Conservation (phyloP, 352 stramenopile species). For the Pythium brassicae region DNA sequence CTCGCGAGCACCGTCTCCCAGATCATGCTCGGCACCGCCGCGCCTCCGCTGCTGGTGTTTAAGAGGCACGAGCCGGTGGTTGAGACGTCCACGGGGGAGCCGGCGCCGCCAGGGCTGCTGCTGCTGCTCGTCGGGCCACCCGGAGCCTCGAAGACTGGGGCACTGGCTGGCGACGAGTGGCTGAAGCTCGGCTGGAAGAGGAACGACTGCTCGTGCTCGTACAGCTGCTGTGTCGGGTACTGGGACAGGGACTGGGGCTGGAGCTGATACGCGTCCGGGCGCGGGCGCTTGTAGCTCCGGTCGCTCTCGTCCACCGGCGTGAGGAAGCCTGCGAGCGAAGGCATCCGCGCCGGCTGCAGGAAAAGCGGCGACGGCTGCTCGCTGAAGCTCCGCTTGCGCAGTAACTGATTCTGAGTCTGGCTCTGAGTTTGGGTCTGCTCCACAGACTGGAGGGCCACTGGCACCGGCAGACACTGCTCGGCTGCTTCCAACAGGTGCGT, state of each 20-base stretch:
- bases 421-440: no score
- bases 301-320: conserved; percentile 18
- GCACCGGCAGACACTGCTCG: conserved; percentile 30
- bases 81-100: not conserved
- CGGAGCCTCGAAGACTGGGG: not conserved
- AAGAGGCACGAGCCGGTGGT: no score
- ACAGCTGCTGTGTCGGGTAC: conserved; percentile 1
- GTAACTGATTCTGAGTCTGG: conserved; percentile 14
- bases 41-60: not conserved
- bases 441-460: conserved; percentile 1
- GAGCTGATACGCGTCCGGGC: conserved; percentile 28
- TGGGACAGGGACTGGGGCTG: conserved; percentile 18
- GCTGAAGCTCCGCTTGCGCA: conserved; percentile 10
- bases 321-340: conserved; percentile 30
- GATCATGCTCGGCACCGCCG: conserved; percentile 30
- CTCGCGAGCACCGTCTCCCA: conserved; percentile 62
- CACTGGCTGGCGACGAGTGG: not conserved
- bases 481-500: conserved; percentile 55
- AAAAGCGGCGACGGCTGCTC: conserved; percentile 22
- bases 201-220: conserved; percentile 8
- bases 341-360: conserved; percentile 25
- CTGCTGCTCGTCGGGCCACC: conserved; percentile 1
- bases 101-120: conserved; percentile 11
- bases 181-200: not conserved
- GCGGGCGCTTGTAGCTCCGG: conserved; percentile 24